These are phyloP conservation scores for Fraxinus baroniana DNA, from an alignment of 305 asterid species.

Conservation along the genomic window DNA sequence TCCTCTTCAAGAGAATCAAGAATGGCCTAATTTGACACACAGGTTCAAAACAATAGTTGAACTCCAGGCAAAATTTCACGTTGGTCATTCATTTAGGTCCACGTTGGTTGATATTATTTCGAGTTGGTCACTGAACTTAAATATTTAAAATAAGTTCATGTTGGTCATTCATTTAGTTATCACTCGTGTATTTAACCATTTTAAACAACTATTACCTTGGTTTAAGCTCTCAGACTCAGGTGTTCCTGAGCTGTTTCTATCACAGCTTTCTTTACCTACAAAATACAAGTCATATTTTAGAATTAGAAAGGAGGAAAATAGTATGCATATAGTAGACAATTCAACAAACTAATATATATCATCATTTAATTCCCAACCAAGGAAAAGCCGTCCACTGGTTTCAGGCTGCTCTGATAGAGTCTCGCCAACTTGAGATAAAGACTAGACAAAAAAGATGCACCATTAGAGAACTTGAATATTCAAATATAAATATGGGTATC, in stretches of 20 bases:
- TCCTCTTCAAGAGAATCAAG: neutral
- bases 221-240: slow-evolving; percentile 23
- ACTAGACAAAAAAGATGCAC: slow-evolving; percentile 23
- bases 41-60: neutral
- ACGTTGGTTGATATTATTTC: neutral
- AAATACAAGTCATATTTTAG: slow-evolving; percentile 6
- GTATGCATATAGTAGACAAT: neutral
- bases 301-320: slow-evolving; percentile 16
- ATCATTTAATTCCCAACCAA: slow-evolving; percentile 26
- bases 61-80: neutral
- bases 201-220: slow-evolving; percentile 14
- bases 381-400: slow-evolving; percentile 20
- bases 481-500: neutral
- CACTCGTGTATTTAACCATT: neutral
- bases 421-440: slow-evolving; percentile 35
- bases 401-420: slow-evolving; percentile 14
- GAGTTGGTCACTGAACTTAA: neutral
- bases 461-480: slow-evolving; percentile 17
- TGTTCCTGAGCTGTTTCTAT: slow-evolving; percentile 12
- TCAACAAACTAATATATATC: slow-evolving; percentile 25
- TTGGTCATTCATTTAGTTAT: neutral
- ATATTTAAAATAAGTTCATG: neutral
- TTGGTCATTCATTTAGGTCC: neutral
- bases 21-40: neutral
- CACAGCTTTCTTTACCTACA: slow-evolving; percentile 37